These are phyloP conservation scores for Entomortierella chlamydospora DNA, from an alignment of 192 early-diverging fungal species.

Conservation along the genomic window DNA sequence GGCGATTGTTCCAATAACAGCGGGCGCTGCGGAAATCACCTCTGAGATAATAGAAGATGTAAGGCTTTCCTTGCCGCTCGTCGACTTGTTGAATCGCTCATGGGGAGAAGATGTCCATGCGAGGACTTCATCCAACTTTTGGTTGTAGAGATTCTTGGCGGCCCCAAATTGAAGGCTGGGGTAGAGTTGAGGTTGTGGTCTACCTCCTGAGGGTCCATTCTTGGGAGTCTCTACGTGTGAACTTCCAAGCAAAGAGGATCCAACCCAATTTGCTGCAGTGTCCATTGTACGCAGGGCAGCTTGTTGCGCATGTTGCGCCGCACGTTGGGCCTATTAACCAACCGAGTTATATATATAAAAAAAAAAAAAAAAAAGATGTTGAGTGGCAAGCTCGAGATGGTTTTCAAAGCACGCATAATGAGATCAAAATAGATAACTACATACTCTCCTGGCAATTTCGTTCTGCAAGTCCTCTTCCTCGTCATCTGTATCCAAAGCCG, in stretches of 20 bases:
- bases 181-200: constrained; percentile 24
- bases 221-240: background rate
- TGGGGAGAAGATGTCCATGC: constrained; percentile 19
- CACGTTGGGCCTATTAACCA: constrained; percentile 7
- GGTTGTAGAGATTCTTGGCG: constrained; percentile 18
- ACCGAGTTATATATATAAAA: background rate
- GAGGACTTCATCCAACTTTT: constrained; percentile 37
- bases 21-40: constrained; percentile 20
- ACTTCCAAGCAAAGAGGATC: background rate
- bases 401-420: too few species aligned
- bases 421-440: background rate
- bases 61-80: background rate
- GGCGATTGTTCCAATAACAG: constrained; percentile 12
- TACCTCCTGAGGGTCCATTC: background rate
- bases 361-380: background rate
- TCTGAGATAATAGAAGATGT: constrained; percentile 7
- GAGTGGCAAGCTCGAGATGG: too few species aligned
- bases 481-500: constrained; percentile 39
- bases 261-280: background rate
- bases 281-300: background rate
- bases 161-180: constrained; percentile 22
- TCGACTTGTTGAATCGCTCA: background rate
- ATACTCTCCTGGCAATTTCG: constrained; percentile 6
- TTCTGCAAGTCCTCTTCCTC: constrained; percentile 28
- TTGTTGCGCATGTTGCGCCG: background rate